Evolutionary conservation across 1,284 basidiomycete genomes (phyloP).

Genomic region (Apiotrichum montevideense): DNA sequence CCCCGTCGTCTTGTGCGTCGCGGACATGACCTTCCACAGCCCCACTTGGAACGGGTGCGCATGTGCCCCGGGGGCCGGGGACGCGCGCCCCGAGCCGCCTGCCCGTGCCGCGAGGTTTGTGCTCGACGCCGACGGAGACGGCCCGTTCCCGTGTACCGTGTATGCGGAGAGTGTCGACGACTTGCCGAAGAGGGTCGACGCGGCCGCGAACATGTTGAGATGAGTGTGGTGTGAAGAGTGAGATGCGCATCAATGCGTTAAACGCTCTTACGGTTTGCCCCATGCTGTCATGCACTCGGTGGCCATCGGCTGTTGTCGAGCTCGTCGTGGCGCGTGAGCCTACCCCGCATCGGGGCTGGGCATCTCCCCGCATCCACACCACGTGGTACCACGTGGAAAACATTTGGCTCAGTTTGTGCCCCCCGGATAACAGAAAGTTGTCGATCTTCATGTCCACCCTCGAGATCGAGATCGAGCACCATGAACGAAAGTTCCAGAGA

Average conservation of each 20-base stretch:
- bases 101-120: conserved; percentile 42
- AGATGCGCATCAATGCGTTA: too few species aligned
- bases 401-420: neutral
- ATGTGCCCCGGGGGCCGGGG: conserved; percentile 32
- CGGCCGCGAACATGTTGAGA: conserved; percentile 69
- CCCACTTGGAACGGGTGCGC: conserved; percentile 60
- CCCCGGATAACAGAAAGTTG: conserved; percentile 11
- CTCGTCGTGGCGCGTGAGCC: too few species aligned
- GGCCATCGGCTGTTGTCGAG: too few species aligned
- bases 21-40: conserved; percentile 77
- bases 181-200: conserved; percentile 80
- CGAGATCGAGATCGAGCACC: too few species aligned
- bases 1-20: conserved; percentile 74
- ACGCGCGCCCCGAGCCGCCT: conserved; percentile 41
- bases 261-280: too few species aligned
- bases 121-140: conserved; percentile 31
- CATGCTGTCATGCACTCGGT: too few species aligned
- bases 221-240: too few species aligned
- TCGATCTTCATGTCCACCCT: neutral
- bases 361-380: neutral
- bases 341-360: too few species aligned
- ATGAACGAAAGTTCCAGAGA: too few species aligned
- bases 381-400: neutral
- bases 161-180: conserved; percentile 81
- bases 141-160: conserved; percentile 51